These are phyloP conservation scores for Fragilaria crotonensis DNA, from an alignment of 108 stramenopile species.

Conservation along the genomic window DNA sequence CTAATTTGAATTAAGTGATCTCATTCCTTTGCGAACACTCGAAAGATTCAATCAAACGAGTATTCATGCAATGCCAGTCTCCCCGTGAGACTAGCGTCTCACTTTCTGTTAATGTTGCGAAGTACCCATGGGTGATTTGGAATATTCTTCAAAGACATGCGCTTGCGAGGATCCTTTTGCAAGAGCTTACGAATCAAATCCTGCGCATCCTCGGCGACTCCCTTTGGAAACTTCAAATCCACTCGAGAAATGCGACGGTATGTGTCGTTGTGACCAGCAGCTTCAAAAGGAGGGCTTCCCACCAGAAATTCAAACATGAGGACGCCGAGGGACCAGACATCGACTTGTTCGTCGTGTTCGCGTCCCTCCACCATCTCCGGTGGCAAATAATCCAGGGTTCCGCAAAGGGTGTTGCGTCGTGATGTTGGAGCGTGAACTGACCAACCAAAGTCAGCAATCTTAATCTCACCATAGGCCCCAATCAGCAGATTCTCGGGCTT, in stretches of 20 bases:
- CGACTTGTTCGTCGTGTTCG: constrained; percentile 84
- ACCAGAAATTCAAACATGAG: constrained; percentile 95
- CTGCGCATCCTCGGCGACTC: constrained; percentile 85
- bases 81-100: too few species aligned
- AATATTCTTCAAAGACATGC: constrained; percentile 76
- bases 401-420: constrained; percentile 93
- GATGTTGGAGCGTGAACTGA: constrained; percentile 94
- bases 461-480: constrained; percentile 88
- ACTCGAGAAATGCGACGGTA: constrained; percentile 90
- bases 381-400: constrained; percentile 96
- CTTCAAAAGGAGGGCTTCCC: constrained; percentile 94
- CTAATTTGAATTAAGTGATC: too few species aligned
- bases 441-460: constrained; percentile 99
- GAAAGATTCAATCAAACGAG: too few species aligned
- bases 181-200: constrained; percentile 88
- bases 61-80: too few species aligned
- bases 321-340: constrained; percentile 93
- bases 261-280: constrained; percentile 88
- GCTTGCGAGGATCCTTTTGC: constrained; percentile 83
- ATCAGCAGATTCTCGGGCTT: constrained; percentile 98
- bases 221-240: constrained; percentile 86
- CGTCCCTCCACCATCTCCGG: constrained; percentile 98
- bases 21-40: too few species aligned
- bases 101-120: constrained; percentile 28
- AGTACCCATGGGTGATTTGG: constrained; percentile 91